Evolutionary conservation across 2,329 filamentous ascomycete genomes (phyloP).

Genomic region (Zalaria obscura): DNA sequence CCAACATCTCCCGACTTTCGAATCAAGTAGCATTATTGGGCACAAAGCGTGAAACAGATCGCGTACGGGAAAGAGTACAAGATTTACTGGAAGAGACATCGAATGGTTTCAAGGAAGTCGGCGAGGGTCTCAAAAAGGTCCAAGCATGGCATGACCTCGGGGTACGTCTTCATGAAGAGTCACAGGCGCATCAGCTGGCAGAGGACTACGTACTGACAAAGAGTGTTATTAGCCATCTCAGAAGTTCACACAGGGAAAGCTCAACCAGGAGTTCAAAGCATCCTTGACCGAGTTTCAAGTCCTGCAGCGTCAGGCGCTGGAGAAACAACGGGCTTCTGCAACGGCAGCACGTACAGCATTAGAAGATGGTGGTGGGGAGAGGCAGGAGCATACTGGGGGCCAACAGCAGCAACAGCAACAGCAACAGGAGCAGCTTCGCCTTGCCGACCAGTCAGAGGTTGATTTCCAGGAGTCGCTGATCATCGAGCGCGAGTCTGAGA

Average conservation of each 20-base stretch:
- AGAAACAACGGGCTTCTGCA: conserved; percentile 82
- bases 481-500: conserved; percentile 90
- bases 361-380: conserved; percentile 34
- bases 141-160: conserved; percentile 57
- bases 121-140: conserved; percentile 85
- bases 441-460: conserved; percentile 86
- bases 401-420: conserved; percentile 39
- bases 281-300: conserved; percentile 82
- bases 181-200: no score
- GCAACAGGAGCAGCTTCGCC: conserved; percentile 53
- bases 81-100: conserved; percentile 76
- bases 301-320: conserved; percentile 77
- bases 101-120: conserved; percentile 77
- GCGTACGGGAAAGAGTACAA: conserved; percentile 81
- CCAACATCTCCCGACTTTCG: conserved; percentile 72
- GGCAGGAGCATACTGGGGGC: conserved; percentile 32
- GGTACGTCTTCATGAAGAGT: conserved; percentile 35
- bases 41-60: conserved; percentile 79
- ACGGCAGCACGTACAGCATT: conserved; percentile 69
- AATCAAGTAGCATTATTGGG: conserved; percentile 77
- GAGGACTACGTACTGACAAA: no score
- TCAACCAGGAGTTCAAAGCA: conserved; percentile 83
- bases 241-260: conserved; percentile 90
- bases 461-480: conserved; percentile 96
- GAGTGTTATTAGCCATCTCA: conserved; percentile 57